These are phyloP conservation scores for Paraleonurus japonicus DNA, from an alignment of 257 asterid genomes.

Conservation along the genomic window DNA sequence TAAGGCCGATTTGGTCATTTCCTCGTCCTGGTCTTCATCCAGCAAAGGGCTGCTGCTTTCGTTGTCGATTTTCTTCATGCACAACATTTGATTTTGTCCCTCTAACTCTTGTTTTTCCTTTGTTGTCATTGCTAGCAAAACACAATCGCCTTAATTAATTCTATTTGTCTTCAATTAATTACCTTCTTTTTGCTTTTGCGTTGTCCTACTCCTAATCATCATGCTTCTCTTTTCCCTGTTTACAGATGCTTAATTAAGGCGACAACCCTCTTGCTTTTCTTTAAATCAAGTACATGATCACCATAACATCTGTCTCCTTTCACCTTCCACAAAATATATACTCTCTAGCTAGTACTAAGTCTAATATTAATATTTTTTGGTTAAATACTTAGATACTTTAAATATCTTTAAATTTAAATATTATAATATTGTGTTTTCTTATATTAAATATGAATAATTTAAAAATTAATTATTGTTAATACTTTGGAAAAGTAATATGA, in stretches of 20 bases:
- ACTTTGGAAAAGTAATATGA: too few species aligned
- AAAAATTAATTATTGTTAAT: too few species aligned
- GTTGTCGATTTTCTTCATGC: slow-evolving; percentile 39
- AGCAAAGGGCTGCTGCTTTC: slow-evolving; percentile 38
- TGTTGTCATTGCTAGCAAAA: slow-evolving; percentile 19
- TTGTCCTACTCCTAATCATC: slow-evolving; percentile 32
- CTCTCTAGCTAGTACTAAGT: too few species aligned
- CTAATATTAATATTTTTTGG: too few species aligned
- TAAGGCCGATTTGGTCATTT: slow-evolving; percentile 66
- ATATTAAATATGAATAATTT: too few species aligned
- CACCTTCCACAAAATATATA: too few species aligned
- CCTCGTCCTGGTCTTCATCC: slow-evolving; percentile 55
- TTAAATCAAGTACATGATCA: slow-evolving; percentile 3
- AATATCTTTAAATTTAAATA: too few species aligned
- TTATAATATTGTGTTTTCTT: too few species aligned
- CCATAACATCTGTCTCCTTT: background rate
- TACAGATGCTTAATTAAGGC: slow-evolving; percentile 38
- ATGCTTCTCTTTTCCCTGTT: slow-evolving; percentile 35
- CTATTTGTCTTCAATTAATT: background rate
- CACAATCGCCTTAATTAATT: background rate
- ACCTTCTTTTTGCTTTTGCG: slow-evolving; percentile 28
- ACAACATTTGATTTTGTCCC: slow-evolving; percentile 29
- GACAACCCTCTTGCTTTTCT: slow-evolving; percentile 23
- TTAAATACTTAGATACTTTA: too few species aligned
- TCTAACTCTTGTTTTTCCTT: slow-evolving; percentile 39